These are phyloP conservation scores for Eucalyptus lansdowneana DNA, from an alignment of 345 rosid species.

Conservation along the genomic window DNA sequence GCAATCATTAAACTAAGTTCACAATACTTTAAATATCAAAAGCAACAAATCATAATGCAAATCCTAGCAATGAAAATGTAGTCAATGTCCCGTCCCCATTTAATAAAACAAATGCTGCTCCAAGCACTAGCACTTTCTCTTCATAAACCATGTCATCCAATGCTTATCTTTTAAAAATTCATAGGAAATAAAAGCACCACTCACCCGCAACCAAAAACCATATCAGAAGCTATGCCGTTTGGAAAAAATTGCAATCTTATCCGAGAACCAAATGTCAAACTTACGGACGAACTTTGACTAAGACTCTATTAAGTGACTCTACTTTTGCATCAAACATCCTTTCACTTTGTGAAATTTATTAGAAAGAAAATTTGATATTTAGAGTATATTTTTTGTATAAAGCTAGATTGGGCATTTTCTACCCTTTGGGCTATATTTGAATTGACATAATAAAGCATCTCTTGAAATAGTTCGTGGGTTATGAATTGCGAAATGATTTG, in stretches of 20 bases:
- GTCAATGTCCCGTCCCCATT: not conserved
- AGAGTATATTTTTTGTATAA: no score
- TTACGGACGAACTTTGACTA: not conserved
- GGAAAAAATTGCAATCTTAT: fast-evolving
- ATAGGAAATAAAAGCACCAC: not conserved
- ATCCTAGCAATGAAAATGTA: not conserved
- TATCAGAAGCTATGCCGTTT: not conserved
- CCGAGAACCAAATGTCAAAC: not conserved
- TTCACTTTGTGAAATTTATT: not conserved
- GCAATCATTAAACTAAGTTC: not conserved
- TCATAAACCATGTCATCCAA: not conserved
- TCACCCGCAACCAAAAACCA: not conserved
- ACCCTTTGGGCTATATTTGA: not conserved
- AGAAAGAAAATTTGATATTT: not conserved
- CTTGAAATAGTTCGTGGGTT: not conserved
- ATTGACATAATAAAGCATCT: not conserved
- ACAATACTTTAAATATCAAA: not conserved
- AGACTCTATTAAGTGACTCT: not conserved
- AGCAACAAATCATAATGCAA: not conserved
- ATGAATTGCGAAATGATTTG: not conserved
- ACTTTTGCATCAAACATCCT: not conserved
- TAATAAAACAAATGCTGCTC: not conserved
- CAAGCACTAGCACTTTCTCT: not conserved
- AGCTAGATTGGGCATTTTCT: not conserved
- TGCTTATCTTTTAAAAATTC: no score